Conservation (phyloP, 1,284 basidiomycete genomes). For the Moesziomyces antarcticus region DNA sequence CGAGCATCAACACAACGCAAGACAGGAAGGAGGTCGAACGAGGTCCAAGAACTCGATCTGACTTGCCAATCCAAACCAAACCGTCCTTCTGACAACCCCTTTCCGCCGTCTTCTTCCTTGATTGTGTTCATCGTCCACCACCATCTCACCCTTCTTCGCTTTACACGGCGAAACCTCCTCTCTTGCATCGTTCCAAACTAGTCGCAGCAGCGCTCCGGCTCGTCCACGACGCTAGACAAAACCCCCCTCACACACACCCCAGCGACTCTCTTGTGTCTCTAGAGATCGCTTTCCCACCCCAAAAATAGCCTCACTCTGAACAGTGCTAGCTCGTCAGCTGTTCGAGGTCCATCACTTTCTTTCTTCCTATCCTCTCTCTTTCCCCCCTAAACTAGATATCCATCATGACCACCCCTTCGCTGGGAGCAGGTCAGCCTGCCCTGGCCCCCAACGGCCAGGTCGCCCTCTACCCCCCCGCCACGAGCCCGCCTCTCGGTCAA, state of each 20-base stretch:
- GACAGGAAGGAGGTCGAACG: slow-evolving; percentile 56
- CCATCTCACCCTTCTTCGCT: slow-evolving; percentile 18
- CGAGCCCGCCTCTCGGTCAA: slow-evolving; percentile 49
- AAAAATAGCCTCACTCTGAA: slow-evolving; percentile 47
- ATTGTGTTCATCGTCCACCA: slow-evolving; percentile 44
- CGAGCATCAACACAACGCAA: slow-evolving; percentile 52
- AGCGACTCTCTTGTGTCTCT: slow-evolving; percentile 1
- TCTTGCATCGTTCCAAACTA: slow-evolving; percentile 2
- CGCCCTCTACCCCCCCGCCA: slow-evolving; percentile 40
- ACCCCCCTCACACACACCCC: neutral
- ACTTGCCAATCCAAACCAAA: slow-evolving; percentile 44
- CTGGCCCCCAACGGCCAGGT: slow-evolving; percentile 30
- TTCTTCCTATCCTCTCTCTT: slow-evolving; percentile 10
- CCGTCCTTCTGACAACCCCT: slow-evolving; percentile 34
- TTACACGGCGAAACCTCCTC: neutral
- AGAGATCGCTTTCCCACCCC: slow-evolving; percentile 1
- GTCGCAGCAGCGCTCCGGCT: neutral
- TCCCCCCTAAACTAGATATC: slow-evolving; percentile 7
- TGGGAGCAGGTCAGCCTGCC: slow-evolving; percentile 48
- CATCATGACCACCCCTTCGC: slow-evolving; percentile 53
- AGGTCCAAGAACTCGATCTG: slow-evolving; percentile 50
- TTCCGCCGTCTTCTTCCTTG: slow-evolving; percentile 32
- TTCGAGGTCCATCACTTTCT: slow-evolving; percentile 42
- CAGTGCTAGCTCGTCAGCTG: slow-evolving; percentile 15
- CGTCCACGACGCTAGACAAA: slow-evolving; percentile 15